phyloP scores from a whole-genome alignment of 2,329 filamentous ascomycete genomes.

The Claviceps lovelessii region DNA sequence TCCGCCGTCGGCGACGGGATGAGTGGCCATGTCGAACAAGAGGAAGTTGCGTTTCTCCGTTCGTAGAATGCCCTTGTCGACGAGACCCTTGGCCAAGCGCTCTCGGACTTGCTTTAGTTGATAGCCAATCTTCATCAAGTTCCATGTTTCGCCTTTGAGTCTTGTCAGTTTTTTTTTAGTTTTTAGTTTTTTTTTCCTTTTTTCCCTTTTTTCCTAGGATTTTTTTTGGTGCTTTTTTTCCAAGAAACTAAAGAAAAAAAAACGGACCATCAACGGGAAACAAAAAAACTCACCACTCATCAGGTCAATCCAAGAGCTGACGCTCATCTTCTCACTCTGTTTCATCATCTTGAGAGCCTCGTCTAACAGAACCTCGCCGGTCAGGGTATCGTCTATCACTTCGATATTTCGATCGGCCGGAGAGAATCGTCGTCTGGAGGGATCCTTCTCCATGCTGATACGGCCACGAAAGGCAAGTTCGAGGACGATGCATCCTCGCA shows the following conservation, averaged over 20 bases:
- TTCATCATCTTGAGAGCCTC: slow-evolving; percentile 99
- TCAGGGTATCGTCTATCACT: slow-evolving; percentile 91
- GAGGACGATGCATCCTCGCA: slow-evolving; percentile 95
- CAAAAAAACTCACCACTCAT: slow-evolving; percentile 65
- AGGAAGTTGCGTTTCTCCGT: slow-evolving; percentile 99
- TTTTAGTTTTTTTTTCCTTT: no score
- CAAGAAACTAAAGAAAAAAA: neutral
- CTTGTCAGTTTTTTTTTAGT: neutral
- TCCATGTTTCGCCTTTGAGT: slow-evolving; percentile 84
- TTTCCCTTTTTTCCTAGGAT: no score
- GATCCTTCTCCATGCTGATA: slow-evolving; percentile 97
- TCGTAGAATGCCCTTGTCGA: slow-evolving; percentile 95
- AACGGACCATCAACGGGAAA: neutral
- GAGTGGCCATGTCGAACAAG: slow-evolving; percentile 98
- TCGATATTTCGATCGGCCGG: slow-evolving; percentile 89
- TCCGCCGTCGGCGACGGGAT: slow-evolving; percentile 88
- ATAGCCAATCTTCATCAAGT: slow-evolving; percentile 99
- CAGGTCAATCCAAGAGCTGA: slow-evolving; percentile 95
- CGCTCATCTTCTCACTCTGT: slow-evolving; percentile 98
- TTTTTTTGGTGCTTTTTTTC: no score
- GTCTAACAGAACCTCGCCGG: slow-evolving; percentile 90
- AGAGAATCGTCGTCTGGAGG: slow-evolving; percentile 78
- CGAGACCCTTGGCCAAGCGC: slow-evolving; percentile 87
- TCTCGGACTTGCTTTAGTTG: slow-evolving; percentile 98
- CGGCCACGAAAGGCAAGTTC: slow-evolving; percentile 91